A percentile compares a stretch with the other conserved stretches of the same genome.
phyloP scores from a whole-genome alignment of 108 stramenopile genomes.

The Cyclostephanos invisitatus region DNA sequence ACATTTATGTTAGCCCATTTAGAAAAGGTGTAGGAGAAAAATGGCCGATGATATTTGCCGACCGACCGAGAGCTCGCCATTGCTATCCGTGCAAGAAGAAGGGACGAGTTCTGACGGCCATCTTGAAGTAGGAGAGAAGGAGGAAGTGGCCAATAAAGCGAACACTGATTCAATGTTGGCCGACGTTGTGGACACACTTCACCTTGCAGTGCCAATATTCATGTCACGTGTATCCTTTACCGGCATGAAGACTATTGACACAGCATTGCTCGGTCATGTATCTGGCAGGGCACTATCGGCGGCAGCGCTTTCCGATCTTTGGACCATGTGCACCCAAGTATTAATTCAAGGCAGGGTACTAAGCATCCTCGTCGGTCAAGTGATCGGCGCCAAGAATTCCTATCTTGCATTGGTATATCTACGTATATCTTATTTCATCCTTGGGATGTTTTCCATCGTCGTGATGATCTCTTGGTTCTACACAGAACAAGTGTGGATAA shows the following conservation, averaged over 20 bases:
- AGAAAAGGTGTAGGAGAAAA: too few relatives aligned
- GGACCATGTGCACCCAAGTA: constrained; percentile 70
- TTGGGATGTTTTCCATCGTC: constrained; percentile 37
- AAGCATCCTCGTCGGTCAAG: constrained; percentile 50
- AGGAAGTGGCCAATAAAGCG: background rate
- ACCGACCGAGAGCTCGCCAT: constrained; percentile 9
- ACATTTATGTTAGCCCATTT: too few relatives aligned
- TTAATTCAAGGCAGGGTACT: constrained; percentile 57
- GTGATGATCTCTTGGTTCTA: constrained; percentile 68
- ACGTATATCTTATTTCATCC: constrained; percentile 43
- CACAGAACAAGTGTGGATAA: constrained; percentile 62
- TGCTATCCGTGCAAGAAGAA: constrained; percentile 2
- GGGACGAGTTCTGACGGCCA: background rate
- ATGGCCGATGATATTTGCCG: constrained; percentile 3
- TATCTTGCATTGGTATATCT: constrained; percentile 51
- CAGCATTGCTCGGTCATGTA: constrained; percentile 76
- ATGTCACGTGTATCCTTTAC: constrained; percentile 61
- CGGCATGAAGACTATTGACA: constrained; percentile 85
- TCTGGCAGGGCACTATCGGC: constrained; percentile 62
- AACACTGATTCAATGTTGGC: background rate
- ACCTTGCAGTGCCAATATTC: constrained; percentile 66
- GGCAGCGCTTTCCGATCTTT: constrained; percentile 70
- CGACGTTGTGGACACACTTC: constrained; percentile 51
- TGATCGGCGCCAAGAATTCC: constrained; percentile 47
- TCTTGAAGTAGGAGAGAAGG: background rate